Percentiles rank a stretch among this genome's conserved stretches.
Conservation (phyloP, 1,284 basidiomycete genomes). For the Austroboletus niveus region DNA sequence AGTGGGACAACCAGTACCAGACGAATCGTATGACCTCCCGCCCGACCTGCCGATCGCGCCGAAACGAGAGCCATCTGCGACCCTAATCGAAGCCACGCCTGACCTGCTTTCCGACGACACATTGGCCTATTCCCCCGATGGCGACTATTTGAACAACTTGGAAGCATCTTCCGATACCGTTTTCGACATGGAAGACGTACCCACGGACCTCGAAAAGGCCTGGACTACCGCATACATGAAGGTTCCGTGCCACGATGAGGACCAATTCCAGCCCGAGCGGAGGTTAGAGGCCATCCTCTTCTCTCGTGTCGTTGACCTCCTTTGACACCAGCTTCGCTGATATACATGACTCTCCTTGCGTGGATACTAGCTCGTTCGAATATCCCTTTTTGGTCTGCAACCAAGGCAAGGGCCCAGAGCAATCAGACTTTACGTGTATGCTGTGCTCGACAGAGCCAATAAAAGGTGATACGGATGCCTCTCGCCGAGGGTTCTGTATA, state of each 20-base stretch:
- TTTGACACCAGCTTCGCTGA: conserved; percentile 9
- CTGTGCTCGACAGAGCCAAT: conserved; percentile 16
- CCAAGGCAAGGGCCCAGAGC: conserved; percentile 5
- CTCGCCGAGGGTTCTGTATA: conserved; percentile 4
- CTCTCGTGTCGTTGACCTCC: conserved; percentile 14
- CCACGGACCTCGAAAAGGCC: not conserved
- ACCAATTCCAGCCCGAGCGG: not conserved
- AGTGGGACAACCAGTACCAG: conserved; percentile 14
- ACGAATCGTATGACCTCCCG: conserved; percentile 25
- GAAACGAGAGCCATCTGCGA: conserved; percentile 12
- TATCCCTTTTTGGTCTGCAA: conserved; percentile 16
- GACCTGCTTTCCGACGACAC: conserved; percentile 28
- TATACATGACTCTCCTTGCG: not conserved
- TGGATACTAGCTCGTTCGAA: not conserved
- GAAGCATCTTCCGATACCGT: conserved; percentile 29
- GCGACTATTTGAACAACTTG: conserved; percentile 5
- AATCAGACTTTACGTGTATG: conserved; percentile 16
- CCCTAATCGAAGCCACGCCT: not conserved
- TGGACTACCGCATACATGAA: conserved; percentile 19
- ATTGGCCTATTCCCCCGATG: conserved; percentile 10
- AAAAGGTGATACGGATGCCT: conserved; percentile 23
- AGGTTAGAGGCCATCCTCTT: conserved; percentile 19
- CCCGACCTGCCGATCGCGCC: conserved; percentile 6
- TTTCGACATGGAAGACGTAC: conserved; percentile 12
- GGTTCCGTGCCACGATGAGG: not conserved